Base-by-base conservation (phyloP, 192 early-diverging fungal genomes). In the Lobosporangium transversale region DNA sequence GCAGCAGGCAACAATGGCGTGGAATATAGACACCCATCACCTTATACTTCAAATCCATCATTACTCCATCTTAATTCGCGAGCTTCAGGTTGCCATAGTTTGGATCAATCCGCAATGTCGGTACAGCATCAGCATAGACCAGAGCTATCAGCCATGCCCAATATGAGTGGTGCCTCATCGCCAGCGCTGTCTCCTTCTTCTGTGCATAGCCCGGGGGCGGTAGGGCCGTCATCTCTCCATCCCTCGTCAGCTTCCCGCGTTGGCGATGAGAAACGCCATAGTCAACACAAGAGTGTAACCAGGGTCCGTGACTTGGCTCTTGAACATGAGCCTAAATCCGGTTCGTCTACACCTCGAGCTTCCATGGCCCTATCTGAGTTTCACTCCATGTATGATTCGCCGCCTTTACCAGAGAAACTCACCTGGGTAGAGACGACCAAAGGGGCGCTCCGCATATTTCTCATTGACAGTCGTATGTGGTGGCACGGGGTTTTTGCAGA, bases 401-500 rank as follows among this genome's bases (percentile, higher is more conserved):
- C 66, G 52, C 73, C 73, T 5, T 4, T 52, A 17, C 64, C 73
- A 1, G 73, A 76, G 18, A 51, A 56, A 17, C 35, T 79, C 9
- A 66, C 64, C 3, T 66, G 54, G 62, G 10, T 26, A 0, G 62
- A 71, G 35, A 63, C 68, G 0, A 18, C 71, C 14, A 33, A 50
- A 21, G 65, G 53, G 42, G 43, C 68, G 29, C 0, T 66, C 3
- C 56, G 78, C 6, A 44, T 79, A 48, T 79, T 65, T 62, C 11
- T 70, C 4, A 73, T 79, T 17, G 73, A 76, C 35, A 67, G 47
- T 36, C 73, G 73, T 4, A 76, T 76, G 69, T 70, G 78, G 69
- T 73, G 69, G 67, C 37, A 50, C 2, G 68, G 69, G 3, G 53
- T 69, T 21, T 40, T 70, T 51, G 62, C 62, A 15, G 78, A 80